These are phyloP conservation scores for Ceratobasidium sp. DNA, from an alignment of 1,284 basidiomycete genomes.

Conservation along the genomic window DNA sequence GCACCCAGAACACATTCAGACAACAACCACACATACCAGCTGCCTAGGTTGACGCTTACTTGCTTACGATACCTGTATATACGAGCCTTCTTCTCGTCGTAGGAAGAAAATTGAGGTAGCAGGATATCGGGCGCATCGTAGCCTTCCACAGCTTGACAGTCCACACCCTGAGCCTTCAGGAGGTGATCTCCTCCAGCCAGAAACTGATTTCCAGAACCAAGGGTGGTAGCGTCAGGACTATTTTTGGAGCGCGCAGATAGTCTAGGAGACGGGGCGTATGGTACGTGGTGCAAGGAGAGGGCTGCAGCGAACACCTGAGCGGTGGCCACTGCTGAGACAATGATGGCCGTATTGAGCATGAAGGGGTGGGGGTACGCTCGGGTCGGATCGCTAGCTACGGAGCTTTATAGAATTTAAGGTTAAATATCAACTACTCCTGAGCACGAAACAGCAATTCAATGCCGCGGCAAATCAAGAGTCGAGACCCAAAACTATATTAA, in stretches of 20 bases:
- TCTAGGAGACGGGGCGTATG: conserved; percentile 12
- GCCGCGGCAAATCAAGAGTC: not conserved
- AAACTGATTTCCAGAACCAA: not conserved
- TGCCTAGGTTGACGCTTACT: conserved; percentile 70
- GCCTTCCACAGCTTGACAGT: not conserved
- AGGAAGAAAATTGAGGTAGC: conserved; percentile 29
- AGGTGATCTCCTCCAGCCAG: not conserved
- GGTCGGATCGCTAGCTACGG: not conserved
- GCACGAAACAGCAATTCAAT: not conserved
- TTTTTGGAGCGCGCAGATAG: not conserved
- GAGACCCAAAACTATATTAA: not conserved
- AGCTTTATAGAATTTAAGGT: not conserved
- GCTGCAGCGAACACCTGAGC: not conserved
- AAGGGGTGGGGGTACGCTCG: not conserved
- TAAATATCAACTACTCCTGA: not conserved
- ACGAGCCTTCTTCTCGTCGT: conserved; percentile 42
- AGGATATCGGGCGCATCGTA: conserved; percentile 10
- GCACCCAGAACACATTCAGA: conserved; percentile 7
- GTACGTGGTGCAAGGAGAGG: not conserved
- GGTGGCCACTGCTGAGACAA: not conserved
- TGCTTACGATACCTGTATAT: conserved; percentile 48
- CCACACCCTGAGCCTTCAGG: not conserved
- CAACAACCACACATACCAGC: conserved; percentile 61
- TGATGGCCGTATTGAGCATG: not conserved
- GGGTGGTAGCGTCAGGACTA: not conserved